Evolutionary conservation across 176 grass and related monocot genomes (phyloP).

Genomic region (Triticum dicoccoides): DNA sequence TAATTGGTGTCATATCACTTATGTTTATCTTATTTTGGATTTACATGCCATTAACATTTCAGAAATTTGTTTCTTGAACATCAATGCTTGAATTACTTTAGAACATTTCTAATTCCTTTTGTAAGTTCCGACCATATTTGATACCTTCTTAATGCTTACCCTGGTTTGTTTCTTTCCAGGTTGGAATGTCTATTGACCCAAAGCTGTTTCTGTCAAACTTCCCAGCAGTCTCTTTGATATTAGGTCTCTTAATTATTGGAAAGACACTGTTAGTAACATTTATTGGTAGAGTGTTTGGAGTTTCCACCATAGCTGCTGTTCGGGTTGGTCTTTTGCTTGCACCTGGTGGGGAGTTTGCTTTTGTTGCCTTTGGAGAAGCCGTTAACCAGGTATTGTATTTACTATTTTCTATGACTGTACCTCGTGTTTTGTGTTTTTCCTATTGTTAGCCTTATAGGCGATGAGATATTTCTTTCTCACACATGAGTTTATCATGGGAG

Average conservation of each 20-base stretch:
- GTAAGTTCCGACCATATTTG: background rate
- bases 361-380: conserved; percentile 98
- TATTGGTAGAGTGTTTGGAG: conserved; percentile 87
- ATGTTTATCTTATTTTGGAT: background rate
- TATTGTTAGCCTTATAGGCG: background rate
- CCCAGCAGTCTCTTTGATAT: conserved; percentile 60
- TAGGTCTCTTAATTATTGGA: conserved; percentile 74
- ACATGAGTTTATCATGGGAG: background rate
- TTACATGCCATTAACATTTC: background rate
- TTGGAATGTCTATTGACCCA: conserved; percentile 98
- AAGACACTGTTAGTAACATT: conserved; percentile 87
- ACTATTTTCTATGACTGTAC: conserved; percentile 14
- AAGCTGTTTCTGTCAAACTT: conserved; percentile 91
- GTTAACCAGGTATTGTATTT: conserved; percentile 81
- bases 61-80: background rate
- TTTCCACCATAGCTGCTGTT: conserved; percentile 86
- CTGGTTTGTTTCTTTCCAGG: conserved; percentile 53
- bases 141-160: conserved; percentile 21
- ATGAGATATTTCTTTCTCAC: background rate
- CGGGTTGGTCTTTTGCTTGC: conserved; percentile 92
- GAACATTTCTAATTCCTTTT: background rate
- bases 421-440: conserved; percentile 13
- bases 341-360: conserved; percentile 99
- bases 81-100: background rate
- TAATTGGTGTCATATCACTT: background rate